phyloP scores from a whole-genome alignment of 148 eudicot species.

The Fagopyrum homotropicum region DNA sequence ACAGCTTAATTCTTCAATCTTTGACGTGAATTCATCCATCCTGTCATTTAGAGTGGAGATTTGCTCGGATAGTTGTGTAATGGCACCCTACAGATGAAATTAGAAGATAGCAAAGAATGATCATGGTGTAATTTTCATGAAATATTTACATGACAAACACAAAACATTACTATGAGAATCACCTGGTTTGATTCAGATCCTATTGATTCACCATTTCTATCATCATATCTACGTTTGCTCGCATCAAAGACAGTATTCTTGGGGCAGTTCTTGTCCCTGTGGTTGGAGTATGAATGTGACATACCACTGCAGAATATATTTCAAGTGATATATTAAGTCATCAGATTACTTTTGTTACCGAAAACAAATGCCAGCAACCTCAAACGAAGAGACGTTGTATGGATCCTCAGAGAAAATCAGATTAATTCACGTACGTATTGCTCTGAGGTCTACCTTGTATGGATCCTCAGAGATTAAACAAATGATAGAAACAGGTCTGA shows the following conservation, averaged over 20 bases:
- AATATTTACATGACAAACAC: slow-evolving; percentile 50
- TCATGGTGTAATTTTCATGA: neutral
- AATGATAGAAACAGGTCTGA: neutral
- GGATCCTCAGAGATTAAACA: too few relatives aligned
- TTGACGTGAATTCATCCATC: slow-evolving; percentile 78
- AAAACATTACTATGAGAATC: neutral
- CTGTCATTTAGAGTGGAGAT: slow-evolving; percentile 75
- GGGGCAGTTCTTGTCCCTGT: slow-evolving; percentile 44
- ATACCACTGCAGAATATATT: slow-evolving; percentile 23
- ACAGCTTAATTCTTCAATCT: slow-evolving; percentile 68
- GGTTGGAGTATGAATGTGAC: slow-evolving; percentile 66
- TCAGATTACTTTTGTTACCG: neutral
- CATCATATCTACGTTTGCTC: slow-evolving; percentile 43
- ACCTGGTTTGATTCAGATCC: slow-evolving; percentile 51
- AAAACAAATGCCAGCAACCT: neutral
- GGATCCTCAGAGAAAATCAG: too few relatives aligned
- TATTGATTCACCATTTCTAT: slow-evolving; percentile 38
- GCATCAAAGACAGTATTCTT: slow-evolving; percentile 35
- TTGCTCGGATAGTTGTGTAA: slow-evolving; percentile 67
- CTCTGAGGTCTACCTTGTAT: too few relatives aligned
- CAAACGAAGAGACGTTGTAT: neutral
- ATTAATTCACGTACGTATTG: too few relatives aligned
- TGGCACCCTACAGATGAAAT: slow-evolving; percentile 37
- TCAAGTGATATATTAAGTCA: neutral
- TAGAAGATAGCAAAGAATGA: neutral